Percentiles rank a stretch among this genome's conserved stretches.
phyloP scores from a whole-genome alignment of 805 yeast genomes.

The Kuraishia floccosa region DNA sequence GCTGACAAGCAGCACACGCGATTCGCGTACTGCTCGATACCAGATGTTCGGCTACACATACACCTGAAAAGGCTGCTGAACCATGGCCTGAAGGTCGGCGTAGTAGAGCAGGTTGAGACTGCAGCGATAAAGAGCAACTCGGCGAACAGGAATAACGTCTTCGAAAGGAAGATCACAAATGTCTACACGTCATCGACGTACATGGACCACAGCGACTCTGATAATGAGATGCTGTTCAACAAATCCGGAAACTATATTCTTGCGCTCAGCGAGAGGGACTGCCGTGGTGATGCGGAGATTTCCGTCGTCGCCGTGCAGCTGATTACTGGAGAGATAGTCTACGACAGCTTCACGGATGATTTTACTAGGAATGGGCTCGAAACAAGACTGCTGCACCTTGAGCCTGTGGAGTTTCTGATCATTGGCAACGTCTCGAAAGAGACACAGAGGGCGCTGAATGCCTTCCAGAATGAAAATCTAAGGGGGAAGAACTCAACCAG shows the following conservation, averaged over 20 bases:
- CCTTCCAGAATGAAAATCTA: too few relatives aligned
- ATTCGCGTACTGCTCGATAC: constrained; percentile 81
- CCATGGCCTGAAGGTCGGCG: constrained; percentile 72
- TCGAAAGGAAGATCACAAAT: constrained; percentile 56
- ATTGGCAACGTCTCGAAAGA: constrained; percentile 26
- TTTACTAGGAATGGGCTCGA: constrained; percentile 50
- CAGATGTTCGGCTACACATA: constrained; percentile 61
- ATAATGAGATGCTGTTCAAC: constrained; percentile 8
- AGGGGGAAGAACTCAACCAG: neutral
- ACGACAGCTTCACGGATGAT: constrained; percentile 60
- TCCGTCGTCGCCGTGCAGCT: constrained; percentile 59
- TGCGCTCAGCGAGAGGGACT: constrained; percentile 23
- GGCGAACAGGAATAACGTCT: constrained; percentile 42
- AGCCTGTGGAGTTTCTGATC: constrained; percentile 64
- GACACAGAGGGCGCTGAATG: constrained; percentile 11
- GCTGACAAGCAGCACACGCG: constrained; percentile 36
- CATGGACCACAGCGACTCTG: constrained; percentile 42
- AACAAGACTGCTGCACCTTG: constrained; percentile 61
- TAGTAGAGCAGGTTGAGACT: constrained; percentile 77
- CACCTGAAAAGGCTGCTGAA: constrained; percentile 66
- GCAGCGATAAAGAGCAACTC: constrained; percentile 55
- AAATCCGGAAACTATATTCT: constrained; percentile 32
- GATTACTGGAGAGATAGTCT: constrained; percentile 62
- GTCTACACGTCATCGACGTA: constrained; percentile 80
- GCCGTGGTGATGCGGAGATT: constrained; percentile 6